phyloP scores from a whole-genome alignment of 345 rosid genomes.

The Salix brachista region DNA sequence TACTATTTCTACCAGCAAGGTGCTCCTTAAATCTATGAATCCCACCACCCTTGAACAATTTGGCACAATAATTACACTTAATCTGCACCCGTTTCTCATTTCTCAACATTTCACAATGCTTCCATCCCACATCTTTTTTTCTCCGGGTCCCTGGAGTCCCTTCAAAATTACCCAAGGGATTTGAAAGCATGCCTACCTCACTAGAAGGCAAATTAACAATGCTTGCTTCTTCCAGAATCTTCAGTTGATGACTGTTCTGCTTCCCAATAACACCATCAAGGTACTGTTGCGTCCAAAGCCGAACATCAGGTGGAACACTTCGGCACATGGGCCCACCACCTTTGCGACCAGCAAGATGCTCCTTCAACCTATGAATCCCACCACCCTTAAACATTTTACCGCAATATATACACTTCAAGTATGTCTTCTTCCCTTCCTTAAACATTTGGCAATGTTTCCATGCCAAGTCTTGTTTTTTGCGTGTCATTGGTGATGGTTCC shows the following conservation, averaged over 20 bases:
- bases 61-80: slow-evolving; percentile 26
- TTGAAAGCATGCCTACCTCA: slow-evolving; percentile 8
- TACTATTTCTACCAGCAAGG: slow-evolving; percentile 30
- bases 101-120: slow-evolving; percentile 14
- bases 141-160: slow-evolving; percentile 1
- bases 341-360: slow-evolving; percentile 30
- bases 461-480: slow-evolving; percentile 19
- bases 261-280: slow-evolving; percentile 13
- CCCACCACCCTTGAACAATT: slow-evolving; percentile 34
- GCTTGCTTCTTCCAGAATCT: slow-evolving; percentile 1
- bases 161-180: slow-evolving; percentile 11
- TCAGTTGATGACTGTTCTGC: background rate
- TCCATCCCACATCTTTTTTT: slow-evolving; percentile 29
- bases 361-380: slow-evolving; percentile 31
- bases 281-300: slow-evolving; percentile 16
- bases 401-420: slow-evolving; percentile 22
- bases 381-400: slow-evolving; percentile 29
- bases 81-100: slow-evolving; percentile 13
- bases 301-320: slow-evolving; percentile 21
- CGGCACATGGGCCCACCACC: slow-evolving; percentile 25
- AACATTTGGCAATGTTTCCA: slow-evolving; percentile 22
- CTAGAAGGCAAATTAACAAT: background rate
- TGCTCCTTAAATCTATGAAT: slow-evolving; percentile 37
- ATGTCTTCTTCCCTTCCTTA: slow-evolving; percentile 11
- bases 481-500: background rate